Evolutionary conservation across 306 rosid genomes (phyloP).

Genomic region (Spatholobus suberectus): DNA sequence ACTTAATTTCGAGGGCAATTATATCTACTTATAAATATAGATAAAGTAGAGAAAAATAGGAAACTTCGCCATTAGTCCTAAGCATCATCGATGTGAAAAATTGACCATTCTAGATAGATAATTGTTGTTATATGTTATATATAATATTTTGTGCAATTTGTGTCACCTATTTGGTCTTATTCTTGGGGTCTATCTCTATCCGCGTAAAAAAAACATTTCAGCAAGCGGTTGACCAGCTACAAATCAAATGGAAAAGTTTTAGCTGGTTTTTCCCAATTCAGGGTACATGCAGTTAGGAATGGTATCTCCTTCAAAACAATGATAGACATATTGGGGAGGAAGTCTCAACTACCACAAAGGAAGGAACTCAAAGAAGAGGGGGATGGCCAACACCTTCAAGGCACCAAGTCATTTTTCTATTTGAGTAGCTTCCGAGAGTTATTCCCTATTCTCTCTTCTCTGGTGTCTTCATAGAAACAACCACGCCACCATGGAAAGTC

Average conservation of each 20-base stretch:
- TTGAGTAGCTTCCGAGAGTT: constrained; percentile 56
- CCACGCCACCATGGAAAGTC: constrained; percentile 59
- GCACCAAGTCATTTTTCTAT: constrained; percentile 37
- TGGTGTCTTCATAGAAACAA: constrained; percentile 30
- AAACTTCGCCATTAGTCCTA: constrained; percentile 1
- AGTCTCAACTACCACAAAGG: constrained; percentile 48
- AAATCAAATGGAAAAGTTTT: constrained; percentile 28
- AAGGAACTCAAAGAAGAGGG: constrained; percentile 37
- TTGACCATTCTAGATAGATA: constrained; percentile 25
- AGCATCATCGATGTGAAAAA: neutral
- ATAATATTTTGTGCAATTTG: neutral
- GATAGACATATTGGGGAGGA: constrained; percentile 48
- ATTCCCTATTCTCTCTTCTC: constrained; percentile 28
- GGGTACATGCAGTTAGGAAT: constrained; percentile 48
- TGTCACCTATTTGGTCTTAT: neutral
- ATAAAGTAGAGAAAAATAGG: constrained; percentile 1
- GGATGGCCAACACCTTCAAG: constrained; percentile 34
- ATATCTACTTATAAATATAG: neutral
- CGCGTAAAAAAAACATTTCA: constrained; percentile 27
- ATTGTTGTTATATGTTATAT: neutral
- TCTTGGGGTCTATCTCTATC: constrained; percentile 39
- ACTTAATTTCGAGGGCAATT: neutral
- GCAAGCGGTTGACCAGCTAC: constrained; percentile 48
- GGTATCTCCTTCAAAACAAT: constrained; percentile 71
- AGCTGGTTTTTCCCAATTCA: constrained; percentile 37